Base-by-base conservation (phyloP, 176 grass and related monocot species). In the Pharus latifolius region DNA sequence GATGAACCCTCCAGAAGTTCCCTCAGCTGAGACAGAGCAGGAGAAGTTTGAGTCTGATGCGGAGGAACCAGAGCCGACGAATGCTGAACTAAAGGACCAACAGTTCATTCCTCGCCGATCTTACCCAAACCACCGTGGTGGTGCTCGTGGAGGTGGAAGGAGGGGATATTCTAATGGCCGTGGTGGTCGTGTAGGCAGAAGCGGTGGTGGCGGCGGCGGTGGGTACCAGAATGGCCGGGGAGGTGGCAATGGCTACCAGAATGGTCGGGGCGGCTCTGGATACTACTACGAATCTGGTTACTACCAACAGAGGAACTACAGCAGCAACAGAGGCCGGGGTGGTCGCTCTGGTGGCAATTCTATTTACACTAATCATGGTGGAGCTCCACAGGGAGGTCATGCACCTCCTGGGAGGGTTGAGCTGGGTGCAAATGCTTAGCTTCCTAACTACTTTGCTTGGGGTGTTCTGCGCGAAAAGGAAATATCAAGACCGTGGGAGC, bases 261-360 rank as follows among this genome's bases (percentile, higher is more conserved):
- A 78, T 17, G 76, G 76, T 10, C 63, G 75, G 10, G 75, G 76
- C 0, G 42, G 56, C 0, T 35, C 65, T 0, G 80, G 76, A 6
- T 87, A 85, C 64, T 79, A 88, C 70, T 79, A 84, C 1, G 78
- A 92, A 1, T 33, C 52, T 10, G 81, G 74, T 9, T 88, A 88
- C 65, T 76, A 92, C 70, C 83, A 82, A 50, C 83, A 56, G 10
- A 84, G 85, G 75, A 82, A 82, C 78, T 79, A 82, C 70, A 84
- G 70, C 41, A 77, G 55, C 67, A 58, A 63, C 49, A 83, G 85
- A 52, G 85, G 85, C 38, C 81, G 85, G 13, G 82, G 89, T 12
- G 85, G 90, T 23, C 85, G 82, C 4, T 63, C 85, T 12, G 73
- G 85, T 41, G 85, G 85, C 51, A 71, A 74, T 32, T 64, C 49